These are phyloP conservation scores for Middelhovenomyces tepae DNA, from an alignment of 805 yeast genomes.

Conservation along the genomic window DNA sequence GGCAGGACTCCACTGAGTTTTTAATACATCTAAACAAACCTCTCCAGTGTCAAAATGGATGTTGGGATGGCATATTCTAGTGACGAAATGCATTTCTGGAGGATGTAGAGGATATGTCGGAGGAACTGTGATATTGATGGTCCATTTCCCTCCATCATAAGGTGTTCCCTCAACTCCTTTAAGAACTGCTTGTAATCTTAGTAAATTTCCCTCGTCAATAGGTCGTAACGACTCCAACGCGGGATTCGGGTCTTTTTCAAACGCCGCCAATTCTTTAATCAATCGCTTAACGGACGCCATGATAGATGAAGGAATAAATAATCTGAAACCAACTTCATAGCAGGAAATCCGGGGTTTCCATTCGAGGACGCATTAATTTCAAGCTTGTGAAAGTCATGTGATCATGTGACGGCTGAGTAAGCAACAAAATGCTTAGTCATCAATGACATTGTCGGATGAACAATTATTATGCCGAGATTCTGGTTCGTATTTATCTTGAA, in stretches of 20 bases:
- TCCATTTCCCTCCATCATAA: conserved; percentile 43
- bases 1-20: conserved; percentile 32
- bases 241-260: conserved; percentile 21
- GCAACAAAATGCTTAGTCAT: too few species aligned
- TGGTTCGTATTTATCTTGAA: too few species aligned
- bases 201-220: conserved; percentile 18
- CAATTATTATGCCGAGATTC: too few species aligned
- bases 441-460: too few species aligned
- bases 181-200: conserved; percentile 23
- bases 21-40: conserved; percentile 31
- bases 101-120: conserved; percentile 40
- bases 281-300: too few species aligned
- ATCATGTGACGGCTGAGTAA: too few species aligned
- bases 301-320: too few species aligned
- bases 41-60: conserved; percentile 31
- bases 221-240: conserved; percentile 20
- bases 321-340: too few species aligned
- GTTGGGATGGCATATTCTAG: conserved; percentile 30
- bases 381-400: too few species aligned
- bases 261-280: conserved; percentile 22
- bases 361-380: too few species aligned
- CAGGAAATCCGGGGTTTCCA: too few species aligned
- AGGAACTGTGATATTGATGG: conserved; percentile 33
- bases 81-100: conserved; percentile 37
- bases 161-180: conserved; percentile 34